Evolutionary conservation across 2,329 filamentous ascomycete genomes (phyloP), one percentile per base, ranked within the genome.

Genomic region (Fusarium kyushuense): DNA sequence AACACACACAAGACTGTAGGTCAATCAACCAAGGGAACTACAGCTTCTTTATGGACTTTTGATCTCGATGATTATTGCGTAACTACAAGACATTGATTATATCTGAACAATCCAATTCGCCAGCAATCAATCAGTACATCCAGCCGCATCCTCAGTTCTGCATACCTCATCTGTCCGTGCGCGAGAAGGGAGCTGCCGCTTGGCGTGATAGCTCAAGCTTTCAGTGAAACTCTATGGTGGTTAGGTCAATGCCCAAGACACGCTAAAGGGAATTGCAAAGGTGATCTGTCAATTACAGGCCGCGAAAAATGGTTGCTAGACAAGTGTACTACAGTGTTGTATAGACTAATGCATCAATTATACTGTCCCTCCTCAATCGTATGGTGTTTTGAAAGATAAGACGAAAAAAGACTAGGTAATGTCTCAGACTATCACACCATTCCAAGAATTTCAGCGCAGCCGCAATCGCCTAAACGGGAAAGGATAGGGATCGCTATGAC

Each of bases 281-380:
- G 14, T 19, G n/a, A 9, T 10, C 6, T 14, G 9, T 45, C 2
- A 10, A 13, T 11, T 9, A 2, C 10, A 5, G 5, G 12, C 2
- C 0, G 6, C 7, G 5, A 14, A 30, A 1, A 45, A 30, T 30
- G 6, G 16, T 9, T 10, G 6, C 4, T 13, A 2, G 6, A 19
- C 1, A 5, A 5, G 13, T 25, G 4, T 19, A 30, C 17, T 45
- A 1, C 14, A 14, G 19, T 3, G 2, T 11, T 4, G 3, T 7
- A 6, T 45, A 19, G 4, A 21, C 12, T 16, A 12, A 0, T 2
- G 25, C 6, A 30, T 11, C 19, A 30, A 19, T 30, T 45, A 27
- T 27, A 8, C 19, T 2, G 27, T 30, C 42, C 6, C 12, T 3
- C 29, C 4, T 16, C 7, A 14, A 4, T 13, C 14, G 4, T 12